Evolutionary conservation across 2,329 filamentous ascomycete species (phyloP).

Genomic region (Claviceps sorghi): DNA sequence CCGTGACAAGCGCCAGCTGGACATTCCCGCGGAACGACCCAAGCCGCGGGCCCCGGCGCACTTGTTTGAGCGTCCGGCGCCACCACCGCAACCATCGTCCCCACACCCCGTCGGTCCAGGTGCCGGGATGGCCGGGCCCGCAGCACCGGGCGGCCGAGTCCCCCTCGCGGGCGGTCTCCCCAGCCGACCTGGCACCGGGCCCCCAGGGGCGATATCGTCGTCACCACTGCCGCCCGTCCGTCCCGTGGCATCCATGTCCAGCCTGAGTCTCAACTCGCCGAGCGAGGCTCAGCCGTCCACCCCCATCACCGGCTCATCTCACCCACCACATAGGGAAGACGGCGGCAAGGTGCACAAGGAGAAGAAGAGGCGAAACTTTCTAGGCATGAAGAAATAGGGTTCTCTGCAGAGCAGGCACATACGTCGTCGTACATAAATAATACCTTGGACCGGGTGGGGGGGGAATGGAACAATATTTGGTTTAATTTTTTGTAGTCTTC

Average conservation of each 20-base stretch:
- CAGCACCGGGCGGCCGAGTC: no score
- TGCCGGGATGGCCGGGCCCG: no score
- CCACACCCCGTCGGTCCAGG: slow-evolving; percentile 12
- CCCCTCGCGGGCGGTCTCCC: slow-evolving; percentile 12
- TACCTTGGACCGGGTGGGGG: neutral
- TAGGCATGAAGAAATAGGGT: slow-evolving; percentile 43
- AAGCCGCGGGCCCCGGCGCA: slow-evolving; percentile 72
- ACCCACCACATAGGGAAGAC: slow-evolving; percentile 11
- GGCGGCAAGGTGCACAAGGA: slow-evolving; percentile 35
- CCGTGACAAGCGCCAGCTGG: slow-evolving; percentile 57
- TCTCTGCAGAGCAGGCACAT: slow-evolving; percentile 12
- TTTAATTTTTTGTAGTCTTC: neutral
- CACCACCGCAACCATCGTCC: slow-evolving; percentile 28
- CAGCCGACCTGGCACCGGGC: slow-evolving; percentile 7
- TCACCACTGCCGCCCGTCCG: slow-evolving; percentile 15
- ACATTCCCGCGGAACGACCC: slow-evolving; percentile 68
- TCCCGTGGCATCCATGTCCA: slow-evolving; percentile 40
- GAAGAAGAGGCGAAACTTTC: slow-evolving; percentile 46
- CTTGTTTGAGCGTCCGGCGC: slow-evolving; percentile 60
- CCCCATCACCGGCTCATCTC: slow-evolving; percentile 1
- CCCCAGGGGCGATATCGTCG: slow-evolving; percentile 5
- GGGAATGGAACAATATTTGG: neutral
- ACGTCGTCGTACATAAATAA: neutral
- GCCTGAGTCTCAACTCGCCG: slow-evolving; percentile 32
- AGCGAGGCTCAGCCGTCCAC: neutral